Conservation (phyloP, 2,329 filamentous ascomycete species). For the Zymoseptoria crescenta region DNA sequence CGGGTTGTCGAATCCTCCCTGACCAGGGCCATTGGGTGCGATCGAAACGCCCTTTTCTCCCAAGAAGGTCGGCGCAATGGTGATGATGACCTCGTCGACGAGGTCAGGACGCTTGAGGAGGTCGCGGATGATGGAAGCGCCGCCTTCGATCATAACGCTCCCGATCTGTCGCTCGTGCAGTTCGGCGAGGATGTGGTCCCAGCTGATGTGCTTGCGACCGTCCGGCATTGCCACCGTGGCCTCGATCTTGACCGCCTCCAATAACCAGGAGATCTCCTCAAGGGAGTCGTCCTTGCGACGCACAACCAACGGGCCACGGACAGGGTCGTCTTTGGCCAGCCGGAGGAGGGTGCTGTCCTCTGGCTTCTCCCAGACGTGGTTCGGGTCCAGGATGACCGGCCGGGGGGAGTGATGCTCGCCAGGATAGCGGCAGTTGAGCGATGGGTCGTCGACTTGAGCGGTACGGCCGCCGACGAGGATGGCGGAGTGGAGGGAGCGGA, state of each 20-base stretch:
- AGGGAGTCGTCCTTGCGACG: not conserved
- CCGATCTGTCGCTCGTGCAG: conserved; percentile 54
- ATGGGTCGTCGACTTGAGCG: conserved; percentile 75
- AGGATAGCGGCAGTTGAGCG: conserved; percentile 69
- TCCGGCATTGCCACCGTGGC: not conserved
- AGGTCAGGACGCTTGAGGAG: conserved; percentile 56
- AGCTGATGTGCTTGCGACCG: conserved; percentile 30
- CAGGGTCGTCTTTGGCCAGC: conserved; percentile 56
- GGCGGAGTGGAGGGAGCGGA: conserved; percentile 73
- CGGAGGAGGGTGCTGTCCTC: conserved; percentile 54
- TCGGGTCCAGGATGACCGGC: conserved; percentile 75
- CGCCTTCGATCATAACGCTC: conserved; percentile 90
- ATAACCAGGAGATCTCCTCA: not conserved
- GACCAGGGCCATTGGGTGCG: not conserved
- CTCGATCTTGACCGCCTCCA: not conserved
- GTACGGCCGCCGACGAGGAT: conserved; percentile 83
- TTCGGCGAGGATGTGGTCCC: conserved; percentile 55
- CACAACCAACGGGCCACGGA: conserved; percentile 61
- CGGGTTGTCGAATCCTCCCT: conserved; percentile 36
- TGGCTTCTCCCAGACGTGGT: conserved; percentile 58
- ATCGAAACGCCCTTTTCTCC: conserved; percentile 75
- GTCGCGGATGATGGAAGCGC: conserved; percentile 72
- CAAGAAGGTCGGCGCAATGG: conserved; percentile 85
- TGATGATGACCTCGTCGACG: conserved; percentile 74
- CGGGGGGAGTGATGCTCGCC: conserved; percentile 58